phyloP scores from a whole-genome alignment of 2,329 filamentous ascomycete species.

The Colletotrichum noveboracense region DNA sequence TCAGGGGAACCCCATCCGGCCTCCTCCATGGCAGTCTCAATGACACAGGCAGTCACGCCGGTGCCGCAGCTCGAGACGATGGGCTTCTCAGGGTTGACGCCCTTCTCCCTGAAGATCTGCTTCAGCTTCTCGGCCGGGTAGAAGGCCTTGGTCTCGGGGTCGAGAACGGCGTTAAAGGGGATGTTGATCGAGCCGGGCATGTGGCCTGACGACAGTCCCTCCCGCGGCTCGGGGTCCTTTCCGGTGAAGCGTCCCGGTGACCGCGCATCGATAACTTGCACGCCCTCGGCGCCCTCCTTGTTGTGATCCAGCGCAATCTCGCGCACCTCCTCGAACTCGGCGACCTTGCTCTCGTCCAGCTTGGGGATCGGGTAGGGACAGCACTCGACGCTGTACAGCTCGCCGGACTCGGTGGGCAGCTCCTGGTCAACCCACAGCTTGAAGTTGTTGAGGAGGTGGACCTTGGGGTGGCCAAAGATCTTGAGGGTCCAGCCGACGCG shows the following conservation, averaged over 20 bases:
- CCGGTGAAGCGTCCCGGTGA: conserved; percentile 82
- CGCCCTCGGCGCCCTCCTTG: conserved; percentile 81
- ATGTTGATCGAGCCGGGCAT: conserved; percentile 88
- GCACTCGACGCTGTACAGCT: conserved; percentile 71
- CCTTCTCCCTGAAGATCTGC: conserved; percentile 79
- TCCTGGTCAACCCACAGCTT: conserved; percentile 89
- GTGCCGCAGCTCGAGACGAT: conserved; percentile 92
- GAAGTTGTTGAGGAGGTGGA: conserved; percentile 96
- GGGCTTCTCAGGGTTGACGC: conserved; percentile 78
- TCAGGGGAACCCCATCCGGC: conserved; percentile 74
- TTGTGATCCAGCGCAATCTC: conserved; percentile 77
- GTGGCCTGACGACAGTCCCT: conserved; percentile 87
- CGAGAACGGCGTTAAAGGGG: conserved; percentile 79
- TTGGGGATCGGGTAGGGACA: conserved; percentile 69
- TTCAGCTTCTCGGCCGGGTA: conserved; percentile 74
- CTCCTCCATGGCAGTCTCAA: conserved; percentile 85
- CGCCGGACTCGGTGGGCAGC: conserved; percentile 80
- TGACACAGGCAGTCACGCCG: conserved; percentile 88
- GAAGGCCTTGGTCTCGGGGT: conserved; percentile 82
- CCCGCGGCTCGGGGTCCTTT: conserved; percentile 82
- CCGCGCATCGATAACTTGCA: conserved; percentile 90
- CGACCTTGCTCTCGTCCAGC: conserved; percentile 68
- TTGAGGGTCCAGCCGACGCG: conserved; percentile 92
- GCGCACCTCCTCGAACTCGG: conserved; percentile 82
- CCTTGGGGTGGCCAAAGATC: conserved; percentile 86